Percentiles rank a stretch among this genome's conserved stretches.
phyloP scores from a whole-genome alignment of 257 asterid genomes.

The Gynochthodes officinalis region DNA sequence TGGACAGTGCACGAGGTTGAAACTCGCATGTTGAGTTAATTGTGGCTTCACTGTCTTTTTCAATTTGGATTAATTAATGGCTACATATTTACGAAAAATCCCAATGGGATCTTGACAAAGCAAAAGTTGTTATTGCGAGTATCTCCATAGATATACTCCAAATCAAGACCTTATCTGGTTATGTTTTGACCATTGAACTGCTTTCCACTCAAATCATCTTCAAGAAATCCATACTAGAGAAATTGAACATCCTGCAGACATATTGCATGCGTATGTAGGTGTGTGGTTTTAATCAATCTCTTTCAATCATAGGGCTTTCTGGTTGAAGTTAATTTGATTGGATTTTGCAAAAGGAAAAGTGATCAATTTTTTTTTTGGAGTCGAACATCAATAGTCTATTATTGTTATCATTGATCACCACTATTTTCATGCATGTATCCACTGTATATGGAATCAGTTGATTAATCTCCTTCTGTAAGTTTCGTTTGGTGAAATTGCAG shows the following conservation, averaged over 20 bases:
- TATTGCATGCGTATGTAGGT: not conserved
- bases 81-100: not conserved
- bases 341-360: too few species aligned
- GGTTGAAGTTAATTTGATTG: too few species aligned
- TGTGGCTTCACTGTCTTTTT: constrained; percentile 10
- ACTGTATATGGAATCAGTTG: constrained; percentile 4
- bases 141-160: too few species aligned
- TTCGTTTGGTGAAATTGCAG: not conserved
- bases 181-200: too few species aligned
- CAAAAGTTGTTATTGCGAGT: not conserved
- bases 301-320: not conserved
- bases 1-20: not conserved
- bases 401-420: constrained; percentile 11
- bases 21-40: not conserved
- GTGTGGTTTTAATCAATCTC: not conserved
- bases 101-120: constrained; percentile 21
- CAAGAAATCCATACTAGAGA: not conserved
- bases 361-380: too few species aligned
- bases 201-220: too few species aligned
- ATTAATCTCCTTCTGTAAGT: constrained; percentile 1
- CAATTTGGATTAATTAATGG: constrained; percentile 13
- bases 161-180: too few species aligned
- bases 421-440: not conserved
- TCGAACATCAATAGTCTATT: too few species aligned
- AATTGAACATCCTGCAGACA: not conserved